A percentile compares a stretch with the other conserved stretches of the same genome.
phyloP scores from a whole-genome alignment of 345 rosid genomes.

The Eucalyptus tenuipes region DNA sequence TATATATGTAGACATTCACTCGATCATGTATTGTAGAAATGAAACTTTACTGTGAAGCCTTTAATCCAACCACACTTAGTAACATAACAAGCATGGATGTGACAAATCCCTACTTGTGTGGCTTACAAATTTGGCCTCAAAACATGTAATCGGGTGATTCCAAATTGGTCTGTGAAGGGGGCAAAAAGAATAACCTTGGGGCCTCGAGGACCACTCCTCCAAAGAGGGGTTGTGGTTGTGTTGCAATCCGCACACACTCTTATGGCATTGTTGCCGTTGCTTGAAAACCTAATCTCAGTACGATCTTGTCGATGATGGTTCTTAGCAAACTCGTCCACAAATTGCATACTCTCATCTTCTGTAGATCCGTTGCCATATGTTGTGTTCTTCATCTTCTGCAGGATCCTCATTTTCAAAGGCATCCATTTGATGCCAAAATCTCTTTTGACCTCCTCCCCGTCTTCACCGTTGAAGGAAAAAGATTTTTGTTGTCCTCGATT shows the following conservation, averaged over 20 bases:
- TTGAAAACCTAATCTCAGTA: background rate
- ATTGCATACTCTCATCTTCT: background rate
- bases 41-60: background rate
- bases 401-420: conserved; percentile 31
- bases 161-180: background rate
- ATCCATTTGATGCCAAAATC: conserved; percentile 18
- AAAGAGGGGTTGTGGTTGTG: conserved; percentile 59
- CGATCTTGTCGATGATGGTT: background rate
- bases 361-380: background rate
- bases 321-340: background rate
- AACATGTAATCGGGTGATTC: background rate
- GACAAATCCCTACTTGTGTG: background rate
- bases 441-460: background rate
- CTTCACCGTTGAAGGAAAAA: background rate
- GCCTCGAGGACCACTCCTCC: conserved; percentile 65
- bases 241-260: conserved; percentile 50
- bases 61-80: background rate
- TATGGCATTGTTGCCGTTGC: background rate
- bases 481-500: background rate
- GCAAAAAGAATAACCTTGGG: conserved; percentile 29
- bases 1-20: background rate
- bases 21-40: background rate
- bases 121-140: background rate
- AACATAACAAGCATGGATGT: background rate
- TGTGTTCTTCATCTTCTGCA: conserved; percentile 21